Evolutionary conservation across 75 land plant genomes (phyloP).

Genomic region (Pseudotsuga menziesii): DNA sequence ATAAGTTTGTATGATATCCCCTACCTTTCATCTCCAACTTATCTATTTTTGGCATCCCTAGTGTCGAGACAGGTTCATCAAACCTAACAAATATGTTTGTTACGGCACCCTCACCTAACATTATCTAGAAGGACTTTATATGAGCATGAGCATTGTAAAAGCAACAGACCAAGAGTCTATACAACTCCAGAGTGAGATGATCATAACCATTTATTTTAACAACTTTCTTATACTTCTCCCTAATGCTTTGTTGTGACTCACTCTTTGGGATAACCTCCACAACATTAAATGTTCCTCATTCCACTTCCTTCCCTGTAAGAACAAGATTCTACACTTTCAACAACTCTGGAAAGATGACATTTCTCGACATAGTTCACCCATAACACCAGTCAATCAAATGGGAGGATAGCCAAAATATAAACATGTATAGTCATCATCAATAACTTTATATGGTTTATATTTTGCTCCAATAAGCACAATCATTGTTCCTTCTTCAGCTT

Average conservation of each 20-base stretch:
- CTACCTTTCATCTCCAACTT: too few relatives aligned
- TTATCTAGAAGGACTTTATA: constrained; percentile 81
- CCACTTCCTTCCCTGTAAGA: constrained; percentile 77
- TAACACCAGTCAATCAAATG: constrained; percentile 73
- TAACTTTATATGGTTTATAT: too few relatives aligned
- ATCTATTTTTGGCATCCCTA: too few relatives aligned
- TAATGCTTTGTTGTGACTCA: constrained; percentile 62
- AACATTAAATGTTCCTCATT: constrained; percentile 80
- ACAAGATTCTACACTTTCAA: constrained; percentile 67
- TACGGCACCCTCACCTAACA: constrained; percentile 85
- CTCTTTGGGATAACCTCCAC: too few relatives aligned
- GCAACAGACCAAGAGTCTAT: constrained; percentile 49
- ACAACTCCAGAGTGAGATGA: constrained; percentile 32
- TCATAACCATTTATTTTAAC: constrained; percentile 75
- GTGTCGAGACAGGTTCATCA: constrained; percentile 52
- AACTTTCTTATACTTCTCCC: constrained; percentile 88
- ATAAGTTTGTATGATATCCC: too few relatives aligned
- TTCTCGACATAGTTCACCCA: constrained; percentile 65
- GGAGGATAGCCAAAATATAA: constrained; percentile 70
- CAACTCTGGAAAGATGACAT: constrained; percentile 74
- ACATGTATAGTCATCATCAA: too few relatives aligned
- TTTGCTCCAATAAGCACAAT: too few relatives aligned
- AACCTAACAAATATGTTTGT: constrained; percentile 83
- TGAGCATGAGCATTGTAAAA: constrained; percentile 55
- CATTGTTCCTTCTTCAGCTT: constrained; percentile 68